Conservation (phyloP, 768 basidiomycete species). For the Boletus rex-veris region DNA sequence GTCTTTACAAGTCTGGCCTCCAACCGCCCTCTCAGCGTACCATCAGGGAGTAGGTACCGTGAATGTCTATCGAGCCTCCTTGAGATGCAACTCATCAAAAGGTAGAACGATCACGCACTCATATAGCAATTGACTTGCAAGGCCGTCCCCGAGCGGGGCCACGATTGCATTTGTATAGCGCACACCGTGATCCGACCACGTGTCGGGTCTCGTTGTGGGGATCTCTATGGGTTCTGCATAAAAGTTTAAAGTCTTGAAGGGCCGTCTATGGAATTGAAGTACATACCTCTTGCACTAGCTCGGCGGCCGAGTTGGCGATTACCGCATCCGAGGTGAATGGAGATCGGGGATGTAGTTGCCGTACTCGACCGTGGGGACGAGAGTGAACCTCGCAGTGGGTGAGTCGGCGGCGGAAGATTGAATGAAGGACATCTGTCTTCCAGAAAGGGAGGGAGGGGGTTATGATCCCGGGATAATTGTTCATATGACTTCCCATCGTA, state of each 20-base stretch:
- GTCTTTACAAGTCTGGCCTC: constrained; percentile 11
- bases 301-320: constrained; percentile 11
- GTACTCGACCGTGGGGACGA: not conserved
- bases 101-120: constrained; percentile 1
- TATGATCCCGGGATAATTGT: not conserved
- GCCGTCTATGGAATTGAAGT: not conserved
- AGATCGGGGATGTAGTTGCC: not conserved
- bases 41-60: constrained; percentile 14
- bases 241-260: not conserved
- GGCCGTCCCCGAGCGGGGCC: not conserved
- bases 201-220: constrained; percentile 8
- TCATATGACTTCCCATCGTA: not conserved
- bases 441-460: not conserved
- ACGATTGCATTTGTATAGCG: constrained; percentile 12
- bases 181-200: constrained; percentile 16
- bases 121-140: not conserved
- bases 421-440: not conserved
- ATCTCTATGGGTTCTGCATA: not conserved
- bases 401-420: not conserved
- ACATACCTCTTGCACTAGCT: constrained; percentile 3
- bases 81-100: not conserved
- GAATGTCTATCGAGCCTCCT: constrained; percentile 5
- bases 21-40: constrained; percentile 17
- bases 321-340: constrained; percentile 7
- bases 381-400: not conserved